Base-by-base conservation (phyloP, 352 stramenopile species). In the Globisporangium iwayamae region DNA sequence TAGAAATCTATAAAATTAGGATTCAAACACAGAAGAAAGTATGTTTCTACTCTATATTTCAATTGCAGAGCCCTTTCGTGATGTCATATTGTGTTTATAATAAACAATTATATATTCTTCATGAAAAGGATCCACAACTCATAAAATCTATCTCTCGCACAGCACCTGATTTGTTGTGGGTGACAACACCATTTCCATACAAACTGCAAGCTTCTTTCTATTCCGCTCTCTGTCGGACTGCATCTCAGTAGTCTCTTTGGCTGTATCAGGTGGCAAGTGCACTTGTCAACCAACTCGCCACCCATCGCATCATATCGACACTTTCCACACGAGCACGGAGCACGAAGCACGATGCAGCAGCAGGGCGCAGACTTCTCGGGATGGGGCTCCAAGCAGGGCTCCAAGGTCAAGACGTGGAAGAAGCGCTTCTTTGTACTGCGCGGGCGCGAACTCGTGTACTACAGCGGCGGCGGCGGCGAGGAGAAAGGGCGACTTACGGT, bases 331-430 rank as follows among this genome's bases (percentile, higher is more conserved):
- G 36, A 41, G 36, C 36, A 38, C 34, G 25, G 25, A 28, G 25
- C 25, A 28, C 25, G 25, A 9, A 22, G 48, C 22, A 34, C 4
- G 3, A 68, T 64, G 63, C 38, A 54, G 39, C 30, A 32, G 8
- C 51, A 56, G n/a, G 34, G 32, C 41, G 66, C 70, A 10, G 69
- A 76, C 55, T 89, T 79, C 53, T 73, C 74, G 18, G 83, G 76
- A 22, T 93, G 81, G 81, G 79, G 79, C 50, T 74, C 75, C 57
- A 93, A 93, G 70, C 76, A 90, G 50, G 83, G 83, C 67, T 89
- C 80, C 66, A 79, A 75, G 54, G 50, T 81, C 52, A 70, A 70
- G 47, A 81, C 70, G 45, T 85, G 76, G 76, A 85, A 85, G 63
- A 67, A 68, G 50, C 74, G 76, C 47, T 85, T 78, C 64, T 80